phyloP scores from a whole-genome alignment of 257 asterid species.

The Lantana camara region DNA sequence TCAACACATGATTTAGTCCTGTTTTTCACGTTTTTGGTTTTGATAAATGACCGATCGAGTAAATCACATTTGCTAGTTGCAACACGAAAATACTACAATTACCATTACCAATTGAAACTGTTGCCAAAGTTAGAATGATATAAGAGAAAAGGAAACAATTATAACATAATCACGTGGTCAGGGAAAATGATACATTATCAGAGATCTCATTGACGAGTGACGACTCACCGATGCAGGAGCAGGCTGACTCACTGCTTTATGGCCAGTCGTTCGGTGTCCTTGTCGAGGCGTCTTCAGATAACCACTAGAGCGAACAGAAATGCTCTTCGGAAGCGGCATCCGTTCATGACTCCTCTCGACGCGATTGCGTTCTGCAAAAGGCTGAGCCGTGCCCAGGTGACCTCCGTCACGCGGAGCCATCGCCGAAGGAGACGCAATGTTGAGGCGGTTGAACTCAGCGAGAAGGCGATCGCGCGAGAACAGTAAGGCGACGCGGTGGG shows the following conservation, averaged over 20 bases:
- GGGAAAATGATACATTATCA: background rate
- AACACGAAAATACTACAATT: no score
- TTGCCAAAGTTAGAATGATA: no score
- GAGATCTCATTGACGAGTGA: no score
- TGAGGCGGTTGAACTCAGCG: conserved; percentile 65
- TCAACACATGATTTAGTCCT: no score
- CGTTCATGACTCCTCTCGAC: conserved; percentile 43
- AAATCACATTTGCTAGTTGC: no score
- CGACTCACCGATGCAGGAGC: conserved; percentile 49
- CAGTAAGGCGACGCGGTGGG: conserved; percentile 60
- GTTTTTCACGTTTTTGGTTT: no score
- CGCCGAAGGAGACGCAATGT: conserved; percentile 33
- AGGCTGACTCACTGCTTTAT: conserved; percentile 29
- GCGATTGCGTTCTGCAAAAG: conserved; percentile 42
- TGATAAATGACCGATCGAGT: no score
- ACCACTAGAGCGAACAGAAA: conserved; percentile 73
- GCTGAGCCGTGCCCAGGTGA: conserved; percentile 28
- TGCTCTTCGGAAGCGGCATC: conserved; percentile 71
- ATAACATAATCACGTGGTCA: background rate
- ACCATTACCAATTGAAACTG: no score
- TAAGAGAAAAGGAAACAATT: no score
- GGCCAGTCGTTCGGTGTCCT: conserved; percentile 32
- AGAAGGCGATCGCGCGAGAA: conserved; percentile 65
- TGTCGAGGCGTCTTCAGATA: conserved; percentile 50
- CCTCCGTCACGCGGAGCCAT: conserved; percentile 27